phyloP scores from a whole-genome alignment of 495 filamentous ascomycete genomes.

The Penicillium waksmanii region DNA sequence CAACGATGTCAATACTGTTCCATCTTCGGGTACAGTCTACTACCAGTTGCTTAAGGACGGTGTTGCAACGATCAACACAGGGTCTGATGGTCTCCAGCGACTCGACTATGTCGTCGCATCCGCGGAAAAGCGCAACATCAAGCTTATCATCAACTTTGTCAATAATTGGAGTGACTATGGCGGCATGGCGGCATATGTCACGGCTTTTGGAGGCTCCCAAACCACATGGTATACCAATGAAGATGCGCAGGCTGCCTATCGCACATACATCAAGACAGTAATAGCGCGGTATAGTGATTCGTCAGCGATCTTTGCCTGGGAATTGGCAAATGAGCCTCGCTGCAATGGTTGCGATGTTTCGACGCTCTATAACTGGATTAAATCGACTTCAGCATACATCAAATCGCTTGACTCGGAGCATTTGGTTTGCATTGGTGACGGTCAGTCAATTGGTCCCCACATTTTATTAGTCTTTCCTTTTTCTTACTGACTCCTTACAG shows the following conservation, averaged over 20 bases:
- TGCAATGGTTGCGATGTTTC: conserved; percentile 63
- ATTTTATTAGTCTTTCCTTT: neutral
- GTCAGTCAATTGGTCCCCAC: conserved; percentile 6
- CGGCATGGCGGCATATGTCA: conserved; percentile 66
- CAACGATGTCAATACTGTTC: conserved; percentile 60
- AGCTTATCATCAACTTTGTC: conserved; percentile 63
- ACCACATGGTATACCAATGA: conserved; percentile 62
- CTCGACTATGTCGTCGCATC: conserved; percentile 69
- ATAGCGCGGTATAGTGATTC: conserved; percentile 61
- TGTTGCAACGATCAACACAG: conserved; percentile 66
- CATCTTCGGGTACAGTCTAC: conserved; percentile 54
- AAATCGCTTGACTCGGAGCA: conserved; percentile 65
- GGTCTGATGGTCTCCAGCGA: conserved; percentile 64
- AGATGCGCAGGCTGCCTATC: conserved; percentile 60
- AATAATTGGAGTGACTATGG: conserved; percentile 68
- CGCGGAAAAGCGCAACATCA: conserved; percentile 59
- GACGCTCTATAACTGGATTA: conserved; percentile 65
- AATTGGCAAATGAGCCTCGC: conserved; percentile 71
- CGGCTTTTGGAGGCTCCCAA: conserved; percentile 59
- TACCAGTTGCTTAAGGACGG: conserved; percentile 61
- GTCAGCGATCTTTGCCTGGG: conserved; percentile 70
- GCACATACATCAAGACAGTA: conserved; percentile 64
- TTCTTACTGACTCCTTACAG: conserved; percentile 7
- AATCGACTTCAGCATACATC: conserved; percentile 62
- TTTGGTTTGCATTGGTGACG: conserved; percentile 70